A percentile compares a stretch with the other conserved stretches of the same genome.
phyloP scores from a whole-genome alignment of 2,329 filamentous ascomycete species.

The Juglanconis sp. region DNA sequence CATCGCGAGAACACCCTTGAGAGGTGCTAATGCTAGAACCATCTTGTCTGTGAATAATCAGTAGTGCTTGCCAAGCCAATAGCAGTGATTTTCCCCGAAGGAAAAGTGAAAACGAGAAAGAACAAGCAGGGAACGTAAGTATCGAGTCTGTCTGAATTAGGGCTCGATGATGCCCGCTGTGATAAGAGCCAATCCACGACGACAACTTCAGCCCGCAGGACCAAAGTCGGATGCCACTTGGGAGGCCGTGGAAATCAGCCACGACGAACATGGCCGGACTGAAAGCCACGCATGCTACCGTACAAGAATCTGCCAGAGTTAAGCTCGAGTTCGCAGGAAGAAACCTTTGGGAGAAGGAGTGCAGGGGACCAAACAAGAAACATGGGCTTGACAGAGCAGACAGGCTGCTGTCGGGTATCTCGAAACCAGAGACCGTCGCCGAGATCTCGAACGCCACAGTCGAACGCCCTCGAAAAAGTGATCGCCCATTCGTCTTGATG shows the following conservation, averaged over 20 bases:
- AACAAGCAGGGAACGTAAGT: neutral
- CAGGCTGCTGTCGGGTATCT: constrained; percentile 16
- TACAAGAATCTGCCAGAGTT: constrained; percentile 20
- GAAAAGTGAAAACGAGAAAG: neutral
- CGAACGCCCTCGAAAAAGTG: neutral
- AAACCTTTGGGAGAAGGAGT: constrained; percentile 1
- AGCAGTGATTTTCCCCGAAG: neutral
- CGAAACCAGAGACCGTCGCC: constrained; percentile 10
- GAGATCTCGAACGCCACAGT: constrained; percentile 14
- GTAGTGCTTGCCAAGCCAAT: neutral
- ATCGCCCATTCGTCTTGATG: neutral
- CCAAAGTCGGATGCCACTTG: neutral
- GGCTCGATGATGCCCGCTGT: constrained; percentile 8
- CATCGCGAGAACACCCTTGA: neutral
- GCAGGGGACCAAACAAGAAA: constrained; percentile 4
- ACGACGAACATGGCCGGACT: constrained; percentile 3
- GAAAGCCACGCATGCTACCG: constrained; percentile 12
- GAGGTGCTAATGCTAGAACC: neutral
- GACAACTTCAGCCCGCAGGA: neutral
- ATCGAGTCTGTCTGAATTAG: constrained; percentile 17
- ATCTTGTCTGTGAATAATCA: constrained; percentile 9
- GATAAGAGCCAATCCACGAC: neutral
- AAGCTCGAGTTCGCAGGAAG: constrained; percentile 15
- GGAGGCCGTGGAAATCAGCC: constrained; percentile 3
- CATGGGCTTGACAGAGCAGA: constrained; percentile 5